A percentile compares a stretch with the other conserved stretches of the same genome.
phyloP scores from a whole-genome alignment of 2,329 filamentous ascomycete species.

The Didymosphaeria variabile region DNA sequence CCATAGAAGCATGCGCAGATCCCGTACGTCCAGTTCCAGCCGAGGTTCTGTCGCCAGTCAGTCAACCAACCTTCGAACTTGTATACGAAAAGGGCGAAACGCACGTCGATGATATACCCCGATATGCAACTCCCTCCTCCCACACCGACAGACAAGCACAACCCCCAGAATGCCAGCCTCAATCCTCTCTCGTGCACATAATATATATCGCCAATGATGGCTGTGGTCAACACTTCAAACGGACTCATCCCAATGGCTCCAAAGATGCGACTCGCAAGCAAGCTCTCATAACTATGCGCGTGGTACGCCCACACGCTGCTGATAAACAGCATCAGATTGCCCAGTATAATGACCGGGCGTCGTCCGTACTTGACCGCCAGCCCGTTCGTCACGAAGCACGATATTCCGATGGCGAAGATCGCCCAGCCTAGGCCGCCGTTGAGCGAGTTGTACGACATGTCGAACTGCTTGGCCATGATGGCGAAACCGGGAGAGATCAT shows the following conservation, averaged over 20 bases:
- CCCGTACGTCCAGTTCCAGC: slow-evolving; percentile 75
- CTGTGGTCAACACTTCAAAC: slow-evolving; percentile 48
- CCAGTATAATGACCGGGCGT: slow-evolving; percentile 30
- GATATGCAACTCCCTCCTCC: slow-evolving; percentile 30
- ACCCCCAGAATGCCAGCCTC: slow-evolving; percentile 71
- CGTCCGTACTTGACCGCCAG: slow-evolving; percentile 30
- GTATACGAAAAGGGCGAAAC: slow-evolving; percentile 52
- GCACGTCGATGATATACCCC: slow-evolving; percentile 55
- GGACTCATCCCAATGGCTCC: slow-evolving; percentile 35
- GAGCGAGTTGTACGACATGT: slow-evolving; percentile 30
- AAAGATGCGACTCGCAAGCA: slow-evolving; percentile 31
- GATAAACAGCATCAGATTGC: slow-evolving; percentile 31
- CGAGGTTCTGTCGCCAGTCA: slow-evolving; percentile 52
- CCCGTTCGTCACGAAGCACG: slow-evolving; percentile 31
- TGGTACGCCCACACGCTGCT: slow-evolving; percentile 31
- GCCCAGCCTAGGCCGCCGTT: slow-evolving; percentile 31
- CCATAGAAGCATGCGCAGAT: slow-evolving; percentile 70
- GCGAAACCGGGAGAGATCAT: slow-evolving; percentile 33
- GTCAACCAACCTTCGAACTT: neutral
- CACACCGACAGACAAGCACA: slow-evolving; percentile 30
- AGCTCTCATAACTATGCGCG: slow-evolving; percentile 26
- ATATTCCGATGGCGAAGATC: slow-evolving; percentile 34
- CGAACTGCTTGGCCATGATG: slow-evolving; percentile 29
- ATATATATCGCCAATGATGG: slow-evolving; percentile 86
- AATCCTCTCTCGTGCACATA: slow-evolving; percentile 84